phyloP scores from a whole-genome alignment of 2,329 filamentous ascomycete species.

The Teratosphaeria destructans region DNA sequence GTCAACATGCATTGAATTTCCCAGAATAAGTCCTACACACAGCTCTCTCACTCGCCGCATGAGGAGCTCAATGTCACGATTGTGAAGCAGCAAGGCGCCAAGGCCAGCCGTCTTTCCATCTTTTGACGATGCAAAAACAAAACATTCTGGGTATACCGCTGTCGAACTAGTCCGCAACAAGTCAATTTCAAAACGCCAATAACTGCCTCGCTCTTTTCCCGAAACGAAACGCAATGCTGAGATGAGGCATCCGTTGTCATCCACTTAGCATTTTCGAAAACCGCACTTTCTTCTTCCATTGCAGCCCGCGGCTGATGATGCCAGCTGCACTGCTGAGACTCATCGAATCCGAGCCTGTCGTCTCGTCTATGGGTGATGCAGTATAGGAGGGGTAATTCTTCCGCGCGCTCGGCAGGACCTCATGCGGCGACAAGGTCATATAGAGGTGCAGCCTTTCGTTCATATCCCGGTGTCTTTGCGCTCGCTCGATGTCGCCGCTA shows the following conservation, averaged over 20 bases:
- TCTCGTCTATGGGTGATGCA: not conserved
- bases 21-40: not conserved
- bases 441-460: slow-evolving; percentile 26
- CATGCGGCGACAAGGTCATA: slow-evolving; percentile 21
- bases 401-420: slow-evolving; percentile 22
- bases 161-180: not conserved
- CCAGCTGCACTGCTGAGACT: slow-evolving; percentile 4
- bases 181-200: not conserved
- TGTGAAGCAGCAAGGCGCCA: not conserved
- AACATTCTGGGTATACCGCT: not conserved
- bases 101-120: not conserved
- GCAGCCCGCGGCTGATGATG: slow-evolving; percentile 5
- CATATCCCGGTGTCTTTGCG: slow-evolving; percentile 22
- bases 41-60: not conserved
- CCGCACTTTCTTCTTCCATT: slow-evolving; percentile 15
- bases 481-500: slow-evolving; percentile 17
- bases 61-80: not conserved
- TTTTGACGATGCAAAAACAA: not conserved
- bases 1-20: not conserved
- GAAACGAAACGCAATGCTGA: not conserved
- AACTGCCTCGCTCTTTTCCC: not conserved
- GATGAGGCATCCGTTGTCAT: slow-evolving; percentile 7
- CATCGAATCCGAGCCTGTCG: not conserved
- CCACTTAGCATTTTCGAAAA: slow-evolving; percentile 16
- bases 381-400: slow-evolving; percentile 23